Conservation (phyloP, 768 basidiomycete genomes). For the Hypsizygus marmoreus region DNA sequence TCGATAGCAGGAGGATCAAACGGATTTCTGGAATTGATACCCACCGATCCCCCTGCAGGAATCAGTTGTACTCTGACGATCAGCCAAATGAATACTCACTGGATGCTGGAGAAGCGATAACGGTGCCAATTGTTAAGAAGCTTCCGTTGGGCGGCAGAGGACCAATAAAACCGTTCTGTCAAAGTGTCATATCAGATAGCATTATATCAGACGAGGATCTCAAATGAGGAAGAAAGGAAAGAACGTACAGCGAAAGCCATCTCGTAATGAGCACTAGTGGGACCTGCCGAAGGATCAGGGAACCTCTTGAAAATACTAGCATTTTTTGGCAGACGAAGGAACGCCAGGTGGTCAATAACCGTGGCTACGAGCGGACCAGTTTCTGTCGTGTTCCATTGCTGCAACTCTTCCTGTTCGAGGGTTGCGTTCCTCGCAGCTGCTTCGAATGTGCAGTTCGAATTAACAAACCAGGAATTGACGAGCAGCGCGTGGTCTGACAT, state of each 20-base stretch:
- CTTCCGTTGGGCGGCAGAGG: too few species aligned
- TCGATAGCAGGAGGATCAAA: constrained; percentile 15
- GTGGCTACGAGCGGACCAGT: constrained; percentile 20
- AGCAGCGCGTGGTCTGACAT: constrained; percentile 15
- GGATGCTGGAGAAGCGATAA: too few species aligned
- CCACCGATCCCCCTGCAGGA: constrained; percentile 9
- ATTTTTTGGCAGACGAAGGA: constrained; percentile 19
- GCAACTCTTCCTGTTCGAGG: constrained; percentile 3
- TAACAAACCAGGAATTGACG: constrained; percentile 4
- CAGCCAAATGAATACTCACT: too few species aligned
- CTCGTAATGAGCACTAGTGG: too few species aligned
- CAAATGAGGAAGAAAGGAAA: too few species aligned
- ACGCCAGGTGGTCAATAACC: constrained; percentile 13
- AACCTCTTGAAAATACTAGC: background rate
- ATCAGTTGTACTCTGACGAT: too few species aligned
- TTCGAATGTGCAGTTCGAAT: constrained; percentile 15
- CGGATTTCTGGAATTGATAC: constrained; percentile 3
- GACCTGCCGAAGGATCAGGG: too few species aligned
- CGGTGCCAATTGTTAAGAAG: too few species aligned
- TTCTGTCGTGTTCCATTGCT: constrained; percentile 18
- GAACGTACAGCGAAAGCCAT: too few species aligned
- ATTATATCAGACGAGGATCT: too few species aligned
- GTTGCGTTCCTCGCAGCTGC: constrained; percentile 9
- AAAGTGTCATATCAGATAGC: too few species aligned
- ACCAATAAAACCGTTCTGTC: too few species aligned